phyloP scores from a whole-genome alignment of 1,139 yeast species.

The Hanseniaspora sp. region DNA sequence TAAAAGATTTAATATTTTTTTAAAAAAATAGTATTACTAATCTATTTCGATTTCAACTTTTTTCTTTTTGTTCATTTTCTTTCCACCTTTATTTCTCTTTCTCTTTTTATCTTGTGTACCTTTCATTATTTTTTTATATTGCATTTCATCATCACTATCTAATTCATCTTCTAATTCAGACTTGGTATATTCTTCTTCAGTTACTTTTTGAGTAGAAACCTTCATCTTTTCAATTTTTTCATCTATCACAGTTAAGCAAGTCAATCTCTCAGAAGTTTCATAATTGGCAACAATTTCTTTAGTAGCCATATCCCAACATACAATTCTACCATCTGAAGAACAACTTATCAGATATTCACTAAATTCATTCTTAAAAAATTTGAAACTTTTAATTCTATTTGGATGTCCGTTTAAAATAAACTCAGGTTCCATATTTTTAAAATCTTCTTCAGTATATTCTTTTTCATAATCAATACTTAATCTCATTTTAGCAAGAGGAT shows the following conservation, averaged over 20 bases:
- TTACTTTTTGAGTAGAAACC: slow-evolving; percentile 54
- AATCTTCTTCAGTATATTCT: slow-evolving; percentile 22
- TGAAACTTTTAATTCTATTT: slow-evolving; percentile 69
- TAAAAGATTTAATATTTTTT: background rate
- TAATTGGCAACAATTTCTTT: slow-evolving; percentile 82
- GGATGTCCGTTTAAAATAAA: slow-evolving; percentile 69
- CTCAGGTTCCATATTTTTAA: slow-evolving; percentile 35
- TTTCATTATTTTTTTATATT: slow-evolving; percentile 33
- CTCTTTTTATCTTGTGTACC: slow-evolving; percentile 31
- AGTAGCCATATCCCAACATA: slow-evolving; percentile 66
- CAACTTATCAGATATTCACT: slow-evolving; percentile 58
- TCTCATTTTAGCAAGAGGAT: slow-evolving; percentile 34
- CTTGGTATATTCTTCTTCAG: slow-evolving; percentile 44
- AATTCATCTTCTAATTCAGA: slow-evolving; percentile 21
- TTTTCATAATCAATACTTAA: slow-evolving; percentile 25
- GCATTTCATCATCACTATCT: slow-evolving; percentile 36
- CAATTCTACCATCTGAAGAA: slow-evolving; percentile 86
- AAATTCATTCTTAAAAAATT: slow-evolving; percentile 39
- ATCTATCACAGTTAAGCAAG: slow-evolving; percentile 68
- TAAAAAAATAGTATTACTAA: slow-evolving; percentile 22
- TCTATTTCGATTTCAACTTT: slow-evolving; percentile 50
- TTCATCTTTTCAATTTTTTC: slow-evolving; percentile 65
- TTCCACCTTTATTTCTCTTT: slow-evolving; percentile 38
- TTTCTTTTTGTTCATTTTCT: slow-evolving; percentile 30
- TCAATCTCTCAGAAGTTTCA: slow-evolving; percentile 84